Base-by-base conservation (phyloP, 345 rosid species). In the Populus euphratica region DNA sequence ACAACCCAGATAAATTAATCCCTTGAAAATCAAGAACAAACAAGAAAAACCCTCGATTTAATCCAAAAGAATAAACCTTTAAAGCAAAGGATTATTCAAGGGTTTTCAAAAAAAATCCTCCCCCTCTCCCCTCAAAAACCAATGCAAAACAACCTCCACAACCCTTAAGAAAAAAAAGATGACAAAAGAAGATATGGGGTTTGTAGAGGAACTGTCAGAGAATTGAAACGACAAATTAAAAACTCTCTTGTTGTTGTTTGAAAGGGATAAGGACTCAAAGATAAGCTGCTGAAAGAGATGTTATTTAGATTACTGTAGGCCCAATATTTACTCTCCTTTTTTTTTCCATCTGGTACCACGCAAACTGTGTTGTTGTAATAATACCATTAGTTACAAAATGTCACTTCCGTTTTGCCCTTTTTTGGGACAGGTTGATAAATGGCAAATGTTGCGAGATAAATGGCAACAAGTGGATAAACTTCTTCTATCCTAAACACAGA, bases 191-290 rank as follows among this genome's bases (percentile, higher is more conserved):
- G 49, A 33, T 33, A 61, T 29, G 73, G 63, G 64, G 3, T 23
- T 17, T 41, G 69, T 21, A 33, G 73, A 67, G 38, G 44, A 6
- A 27, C 31, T 20, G 35, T 7, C 25, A 50, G 43, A 27, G 36
- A 35, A 10, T 1, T 21, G 43, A 23, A 14, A 39, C 41, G 64
- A 69, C 3, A 56, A 44, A n/a, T 68, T 41, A 25, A n/a, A 43
- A 5, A 56, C 9, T 31, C 17, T 0, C 13, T 5, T 29, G 52
- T 35, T 3, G 25, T 17, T 27, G 21, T 12, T 43, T 23, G 4
- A 18, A 21, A 38, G 8, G 83, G 93, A 89, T 92, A 91, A 91
- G 97, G 93, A 80, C 72, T 52, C 68, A 72, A 52, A 69, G 82
- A 84, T 88, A 70, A 82, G 89, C 90, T 90, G 90, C 81, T 69